Base-by-base conservation (phyloP, 1,284 basidiomycete species). In the Trametes polyzona region DNA sequence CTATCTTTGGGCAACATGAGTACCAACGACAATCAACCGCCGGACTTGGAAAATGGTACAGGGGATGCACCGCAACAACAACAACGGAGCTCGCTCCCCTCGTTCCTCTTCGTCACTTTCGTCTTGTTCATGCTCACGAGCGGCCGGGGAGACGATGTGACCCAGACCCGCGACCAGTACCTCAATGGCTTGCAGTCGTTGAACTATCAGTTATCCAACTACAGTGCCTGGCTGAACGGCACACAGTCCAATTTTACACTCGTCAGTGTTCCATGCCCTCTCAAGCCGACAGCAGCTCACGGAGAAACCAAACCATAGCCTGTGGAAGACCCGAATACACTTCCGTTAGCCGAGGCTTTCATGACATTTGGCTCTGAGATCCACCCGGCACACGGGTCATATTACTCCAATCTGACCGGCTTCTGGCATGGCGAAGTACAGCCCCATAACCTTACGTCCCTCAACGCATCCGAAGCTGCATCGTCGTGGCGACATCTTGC, bases 71-170 rank as follows among this genome's bases (percentile, higher is more conserved):
- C 58, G 12, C 60, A 73, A 43, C 76, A 77, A 43, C 76, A 77
- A 24, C 76, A 73, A 40, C 77, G 84, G 3, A 81, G 80, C 70
- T 83, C 86, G 7, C 74, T 92, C 44, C 82, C 88, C 1, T 86
- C 86, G n/a, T 82, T 92, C 65, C 75, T 92, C 30, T 84, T 92
- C 74, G 77, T 91, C 58, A 82, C 78, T 62, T 81, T 92, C 60
- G 77, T 91, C 69, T 76, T 92, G 29, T 91, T 88, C 71, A 80
- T 92, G 79, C 81, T 92, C 69, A 88, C 86, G 32, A 88, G 83
- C 64, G 83, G 86, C 61, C 83, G 78, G 11, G 62, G 62, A 2
- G 87, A 90, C 61, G 88, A 88, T 67, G 78, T 83, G 57, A 71
- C 83, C 2, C 77, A 35, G 7, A 57, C 82, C 12, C 76, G 84